These are phyloP conservation scores for Lepidium africanum DNA, from an alignment of 345 rosid genomes.

Conservation along the genomic window DNA sequence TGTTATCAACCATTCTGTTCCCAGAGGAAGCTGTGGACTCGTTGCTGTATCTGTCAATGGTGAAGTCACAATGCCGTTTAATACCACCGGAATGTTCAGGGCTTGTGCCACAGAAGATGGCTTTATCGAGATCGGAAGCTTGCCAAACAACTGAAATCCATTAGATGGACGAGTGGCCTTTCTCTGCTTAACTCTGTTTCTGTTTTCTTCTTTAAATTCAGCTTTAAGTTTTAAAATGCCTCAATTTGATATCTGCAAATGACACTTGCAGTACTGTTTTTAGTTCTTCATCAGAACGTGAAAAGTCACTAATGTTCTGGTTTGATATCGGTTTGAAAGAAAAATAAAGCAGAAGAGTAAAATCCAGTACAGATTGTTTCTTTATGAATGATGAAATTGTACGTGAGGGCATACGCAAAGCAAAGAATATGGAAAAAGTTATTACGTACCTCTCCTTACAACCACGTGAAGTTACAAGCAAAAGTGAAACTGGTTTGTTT, in stretches of 20 bases:
- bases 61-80: conserved; percentile 78
- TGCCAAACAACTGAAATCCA: conserved; percentile 36
- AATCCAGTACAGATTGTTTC: too few relatives aligned
- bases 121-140: conserved; percentile 53
- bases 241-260: neutral
- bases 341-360: too few relatives aligned
- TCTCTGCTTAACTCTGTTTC: neutral
- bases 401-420: too few relatives aligned
- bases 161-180: neutral
- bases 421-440: too few relatives aligned
- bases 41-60: conserved; percentile 84
- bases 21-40: conserved; percentile 62
- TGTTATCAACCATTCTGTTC: conserved; percentile 47
- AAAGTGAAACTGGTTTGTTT: conserved; percentile 2
- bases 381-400: too few relatives aligned
- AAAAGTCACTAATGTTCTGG: too few relatives aligned
- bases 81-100: conserved; percentile 85
- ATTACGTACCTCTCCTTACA: neutral
- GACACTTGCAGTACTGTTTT: neutral
- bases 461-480: neutral
- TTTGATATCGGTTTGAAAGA: too few relatives aligned
- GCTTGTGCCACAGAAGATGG: conserved; percentile 96
- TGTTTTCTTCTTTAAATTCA: neutral
- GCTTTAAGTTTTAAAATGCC: too few relatives aligned
- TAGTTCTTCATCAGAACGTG: neutral